Base-by-base conservation (phyloP, 140 eudicot genomes). In the Cichorium intybus region DNA sequence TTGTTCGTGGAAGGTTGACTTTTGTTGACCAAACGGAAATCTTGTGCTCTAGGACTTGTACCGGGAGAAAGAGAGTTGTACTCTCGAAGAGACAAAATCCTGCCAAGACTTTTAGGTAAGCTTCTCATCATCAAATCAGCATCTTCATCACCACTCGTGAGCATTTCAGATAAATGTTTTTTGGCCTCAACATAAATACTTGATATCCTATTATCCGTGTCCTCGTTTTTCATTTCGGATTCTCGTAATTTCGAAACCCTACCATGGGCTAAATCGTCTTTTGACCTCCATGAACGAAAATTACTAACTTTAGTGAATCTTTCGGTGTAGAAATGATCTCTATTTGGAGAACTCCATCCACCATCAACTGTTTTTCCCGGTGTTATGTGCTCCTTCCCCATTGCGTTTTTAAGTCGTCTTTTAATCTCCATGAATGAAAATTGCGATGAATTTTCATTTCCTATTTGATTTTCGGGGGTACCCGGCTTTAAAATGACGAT, bases 401-500 rank as follows among this genome's bases (percentile, higher is more conserved):
- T 81, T 2, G 89, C 97, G 49, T 79, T 78, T 80, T 79, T 87
- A 17, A 90, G 73, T 61, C 75, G 86, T 79, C 95, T 79, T 61
- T 80, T 87, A 14, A 90, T 77, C 65, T 84, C 93, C 50, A 84
- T 67, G 73, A 90, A 84, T 5, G 95, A 90, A 79, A 90, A 90
- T 0, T 79, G 87, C 24, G 90, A 88, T 17, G 72, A 35, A 18
- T 64, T 71, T 45, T 68, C 79, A 39, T 73, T 60, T 37, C 34
- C 79, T 27, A 31, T 57, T 69, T 17, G 80, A 68, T 20, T 70
- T 55, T 79, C 81, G 9, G 73, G 75, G 66, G 79, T 79, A 27
- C 95, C 95, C 9, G 99, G 96, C 72, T 86, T 84, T 76, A 93
- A 70, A 73, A 93, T 66, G 62, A 93, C 97, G 68, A 93, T 88